Conservation (phyloP, 495 filamentous ascomycete genomes). For the Eremomyces bilateralis region DNA sequence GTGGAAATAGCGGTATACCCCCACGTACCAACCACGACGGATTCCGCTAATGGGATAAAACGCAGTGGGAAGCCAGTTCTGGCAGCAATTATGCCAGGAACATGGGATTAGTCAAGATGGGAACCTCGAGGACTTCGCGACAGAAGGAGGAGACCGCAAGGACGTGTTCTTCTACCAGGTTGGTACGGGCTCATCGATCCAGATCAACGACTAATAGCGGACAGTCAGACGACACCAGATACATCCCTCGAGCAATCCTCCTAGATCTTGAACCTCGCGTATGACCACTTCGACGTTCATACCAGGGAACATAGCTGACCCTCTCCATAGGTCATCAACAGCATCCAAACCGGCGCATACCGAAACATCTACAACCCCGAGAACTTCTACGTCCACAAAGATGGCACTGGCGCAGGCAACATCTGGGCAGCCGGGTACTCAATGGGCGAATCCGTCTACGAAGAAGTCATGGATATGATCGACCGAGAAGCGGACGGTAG, state of each 20-base stretch:
- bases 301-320: no score
- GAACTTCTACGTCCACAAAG: slow-evolving; percentile 88
- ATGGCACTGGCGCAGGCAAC: slow-evolving; percentile 82
- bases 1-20: slow-evolving; percentile 82
- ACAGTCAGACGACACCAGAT: slow-evolving; percentile 82
- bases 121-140: slow-evolving; percentile 87
- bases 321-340: slow-evolving; percentile 52
- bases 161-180: slow-evolving; percentile 98
- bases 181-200: slow-evolving; percentile 1
- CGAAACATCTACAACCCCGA: slow-evolving; percentile 98
- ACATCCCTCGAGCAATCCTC: slow-evolving; percentile 89
- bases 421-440: slow-evolving; percentile 96
- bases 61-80: slow-evolving; percentile 80
- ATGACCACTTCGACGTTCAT: slow-evolving; percentile 13
- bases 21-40: slow-evolving; percentile 1
- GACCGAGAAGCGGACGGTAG: slow-evolving; percentile 95
- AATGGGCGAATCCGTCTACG: slow-evolving; percentile 75
- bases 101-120: slow-evolving; percentile 96
- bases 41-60: no score
- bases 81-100: slow-evolving; percentile 92
- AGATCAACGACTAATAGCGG: slow-evolving; percentile 1
- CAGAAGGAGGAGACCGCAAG: slow-evolving; percentile 89
- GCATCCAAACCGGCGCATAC: slow-evolving; percentile 81
- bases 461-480: slow-evolving; percentile 98
- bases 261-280: slow-evolving; percentile 87